Evolutionary conservation across 352 stramenopile species (phyloP), one percentile per base, ranked within the genome.

Genomic region (Phytophthora megakarya): DNA sequence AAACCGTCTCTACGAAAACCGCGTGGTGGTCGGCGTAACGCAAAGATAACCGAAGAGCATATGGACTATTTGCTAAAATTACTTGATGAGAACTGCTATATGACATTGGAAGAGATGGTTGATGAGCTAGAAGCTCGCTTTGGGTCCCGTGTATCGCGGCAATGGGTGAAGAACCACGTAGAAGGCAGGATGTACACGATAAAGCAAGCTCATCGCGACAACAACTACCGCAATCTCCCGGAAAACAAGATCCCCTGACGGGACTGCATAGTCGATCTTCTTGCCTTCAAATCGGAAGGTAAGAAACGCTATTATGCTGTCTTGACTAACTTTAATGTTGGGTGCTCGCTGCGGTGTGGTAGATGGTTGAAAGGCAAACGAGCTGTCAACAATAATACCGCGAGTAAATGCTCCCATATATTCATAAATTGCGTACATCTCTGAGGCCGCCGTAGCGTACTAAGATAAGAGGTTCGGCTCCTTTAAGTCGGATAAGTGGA

Each of bases 141-240:
- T 43, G 46, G 2, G 13, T 12, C 22, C 0, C 11, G 21, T 2
- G 18, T 54, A 10, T 32, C 46, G 9, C 15, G 26, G 6, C 30
- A 54, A 15, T 33, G 28, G 10, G 19, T 54, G 13, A 54, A 54
- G 9, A 3, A 43, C 7, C 46, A 43, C 10, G n/a, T 54, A 5
- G 30, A 54, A 11, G 46, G 8, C 0, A 5, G 46, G 2, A 43
- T 44, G 28, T 19, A 44, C n/a, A n/a, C 46, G 0, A 43, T 54
- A 3, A 54, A 54, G 46, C 46, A 54, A 32, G 43, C 46, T 12
- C 46, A 54, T 32, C 30, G 18, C 1, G 11, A 54, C 30, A 54
- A 54, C 32, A 54, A 42, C n/a, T 30, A 53, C 28, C 28, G 45
- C 32, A 56, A 38, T 9, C 33, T 44, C 5, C 21, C 13, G 8